Conservation (phyloP, 768 basidiomycete species). For the Russula ochroleuca region DNA sequence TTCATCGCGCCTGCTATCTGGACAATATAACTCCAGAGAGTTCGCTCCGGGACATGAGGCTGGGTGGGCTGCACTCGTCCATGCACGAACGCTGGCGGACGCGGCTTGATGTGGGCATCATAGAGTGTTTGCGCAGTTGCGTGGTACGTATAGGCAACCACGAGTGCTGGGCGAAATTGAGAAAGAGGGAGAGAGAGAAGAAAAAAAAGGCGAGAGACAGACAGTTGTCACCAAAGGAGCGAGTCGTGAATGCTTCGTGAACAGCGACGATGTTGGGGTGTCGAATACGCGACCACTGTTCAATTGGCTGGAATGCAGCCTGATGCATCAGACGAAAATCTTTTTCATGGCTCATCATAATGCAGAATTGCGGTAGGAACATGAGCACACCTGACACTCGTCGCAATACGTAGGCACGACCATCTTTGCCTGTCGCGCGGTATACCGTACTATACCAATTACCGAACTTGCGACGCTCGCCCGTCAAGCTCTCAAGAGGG, state of each 20-base stretch:
- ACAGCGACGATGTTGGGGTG: slow-evolving; percentile 85
- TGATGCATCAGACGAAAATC: slow-evolving; percentile 83
- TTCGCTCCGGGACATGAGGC: slow-evolving; percentile 60
- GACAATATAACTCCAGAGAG: slow-evolving; percentile 88
- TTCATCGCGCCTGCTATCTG: slow-evolving; percentile 88
- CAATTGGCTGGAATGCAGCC: slow-evolving; percentile 74
- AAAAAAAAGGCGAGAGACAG: slow-evolving; percentile 34
- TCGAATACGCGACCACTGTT: slow-evolving; percentile 76
- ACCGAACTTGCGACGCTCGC: slow-evolving; percentile 69
- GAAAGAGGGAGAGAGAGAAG: slow-evolving; percentile 22
- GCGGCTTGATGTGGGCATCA: slow-evolving; percentile 69
- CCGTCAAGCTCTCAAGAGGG: slow-evolving; percentile 59
- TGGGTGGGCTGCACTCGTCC: slow-evolving; percentile 38
- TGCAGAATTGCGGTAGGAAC: background rate
- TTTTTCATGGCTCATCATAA: slow-evolving; percentile 33
- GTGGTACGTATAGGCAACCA: slow-evolving; percentile 88
- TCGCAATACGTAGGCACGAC: slow-evolving; percentile 68
- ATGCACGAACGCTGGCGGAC: slow-evolving; percentile 38
- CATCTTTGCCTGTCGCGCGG: slow-evolving; percentile 76
- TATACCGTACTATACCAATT: slow-evolving; percentile 85
- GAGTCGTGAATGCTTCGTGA: slow-evolving; percentile 92
- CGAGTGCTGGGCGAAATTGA: slow-evolving; percentile 55
- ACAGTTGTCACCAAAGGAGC: slow-evolving; percentile 91
- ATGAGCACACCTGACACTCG: slow-evolving; percentile 75
- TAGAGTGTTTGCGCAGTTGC: slow-evolving; percentile 77